Conservation (phyloP, 2,329 filamentous ascomycete genomes). For the Pseudocercospora eumusae region DNA sequence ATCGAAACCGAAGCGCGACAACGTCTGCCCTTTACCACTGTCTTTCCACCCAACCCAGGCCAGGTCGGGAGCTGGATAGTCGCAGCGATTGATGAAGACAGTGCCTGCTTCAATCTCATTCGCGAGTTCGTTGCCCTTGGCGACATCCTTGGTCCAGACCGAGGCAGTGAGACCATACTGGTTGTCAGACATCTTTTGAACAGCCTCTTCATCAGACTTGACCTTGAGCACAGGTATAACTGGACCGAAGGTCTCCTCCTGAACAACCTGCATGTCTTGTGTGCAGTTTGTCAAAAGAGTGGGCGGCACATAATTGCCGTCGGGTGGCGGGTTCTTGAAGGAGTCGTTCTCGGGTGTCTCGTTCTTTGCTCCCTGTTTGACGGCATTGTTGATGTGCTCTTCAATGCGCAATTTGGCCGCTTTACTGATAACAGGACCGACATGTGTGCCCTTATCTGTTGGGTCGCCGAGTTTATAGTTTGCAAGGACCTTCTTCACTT, state of each 20-base stretch:
- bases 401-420: constrained; percentile 74
- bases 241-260: constrained; percentile 91
- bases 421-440: constrained; percentile 87
- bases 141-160: constrained; percentile 90
- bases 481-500: constrained; percentile 73
- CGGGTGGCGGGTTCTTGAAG: constrained; percentile 70
- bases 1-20: constrained; percentile 89
- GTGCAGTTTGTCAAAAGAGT: constrained; percentile 77
- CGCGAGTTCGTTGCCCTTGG: constrained; percentile 71
- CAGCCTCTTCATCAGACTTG: constrained; percentile 74
- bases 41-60: constrained; percentile 86
- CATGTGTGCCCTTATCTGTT: constrained; percentile 71
- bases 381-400: constrained; percentile 76
- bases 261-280: constrained; percentile 87
- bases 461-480: constrained; percentile 88
- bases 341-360: constrained; percentile 78
- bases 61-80: constrained; percentile 77
- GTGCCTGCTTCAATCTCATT: constrained; percentile 88
- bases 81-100: constrained; percentile 92
- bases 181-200: constrained; percentile 89
- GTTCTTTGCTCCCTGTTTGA: constrained; percentile 80
- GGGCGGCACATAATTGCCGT: constrained; percentile 86
- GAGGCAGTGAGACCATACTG: constrained; percentile 94
- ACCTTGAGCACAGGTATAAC: constrained; percentile 91
- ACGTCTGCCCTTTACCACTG: constrained; percentile 85